Percentiles rank a stretch among this genome's conserved stretches.
Evolutionary conservation across 495 filamentous ascomycete species (phyloP).

Genomic region (Tuber brumale): DNA sequence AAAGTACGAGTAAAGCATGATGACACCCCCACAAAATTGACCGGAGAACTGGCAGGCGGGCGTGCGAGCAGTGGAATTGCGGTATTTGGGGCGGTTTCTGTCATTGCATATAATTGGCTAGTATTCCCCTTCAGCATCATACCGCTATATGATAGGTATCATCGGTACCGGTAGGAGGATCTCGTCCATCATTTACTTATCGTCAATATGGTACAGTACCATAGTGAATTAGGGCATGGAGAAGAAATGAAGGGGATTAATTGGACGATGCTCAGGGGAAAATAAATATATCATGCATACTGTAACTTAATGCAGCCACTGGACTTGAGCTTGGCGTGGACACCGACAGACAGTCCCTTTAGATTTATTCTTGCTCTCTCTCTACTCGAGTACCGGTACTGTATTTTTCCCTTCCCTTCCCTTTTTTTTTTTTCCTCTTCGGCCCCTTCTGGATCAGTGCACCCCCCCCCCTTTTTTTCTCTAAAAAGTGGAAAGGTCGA

Average conservation of each 20-base stretch:
- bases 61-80: background rate
- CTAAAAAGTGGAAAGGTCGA: background rate
- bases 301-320: background rate
- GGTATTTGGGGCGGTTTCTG: background rate
- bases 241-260: background rate
- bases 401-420: background rate
- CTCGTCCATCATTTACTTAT: background rate
- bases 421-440: background rate
- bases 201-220: background rate
- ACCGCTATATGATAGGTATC: background rate
- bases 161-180: background rate
- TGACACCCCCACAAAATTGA: background rate
- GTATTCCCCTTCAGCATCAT: background rate
- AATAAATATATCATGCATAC: background rate
- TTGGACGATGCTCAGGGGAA: conserved; percentile 1
- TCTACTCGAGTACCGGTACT: too few species aligned
- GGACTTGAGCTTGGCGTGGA: background rate
- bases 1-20: background rate
- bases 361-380: background rate
- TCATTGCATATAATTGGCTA: background rate
- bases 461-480: background rate
- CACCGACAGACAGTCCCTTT: background rate
- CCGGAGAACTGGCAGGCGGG: background rate
- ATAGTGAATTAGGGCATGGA: background rate
- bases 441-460: background rate